These are phyloP conservation scores for Pythium rhizo-oryzae DNA, from an alignment of 352 stramenopile species.

Conservation along the genomic window DNA sequence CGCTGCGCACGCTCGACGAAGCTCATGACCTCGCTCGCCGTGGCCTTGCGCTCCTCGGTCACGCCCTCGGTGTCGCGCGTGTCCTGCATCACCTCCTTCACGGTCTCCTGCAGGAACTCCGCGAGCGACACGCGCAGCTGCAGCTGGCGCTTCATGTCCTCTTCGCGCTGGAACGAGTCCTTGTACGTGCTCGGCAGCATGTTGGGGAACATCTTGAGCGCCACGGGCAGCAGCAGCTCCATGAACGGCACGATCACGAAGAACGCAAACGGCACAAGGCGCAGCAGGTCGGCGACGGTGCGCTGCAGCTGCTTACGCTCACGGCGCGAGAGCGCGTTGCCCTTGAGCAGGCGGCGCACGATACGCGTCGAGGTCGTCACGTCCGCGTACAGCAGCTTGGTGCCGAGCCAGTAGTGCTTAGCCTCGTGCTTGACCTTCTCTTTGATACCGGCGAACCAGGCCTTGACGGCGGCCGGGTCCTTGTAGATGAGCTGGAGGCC, in stretches of 20 bases:
- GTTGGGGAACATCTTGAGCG: constrained; percentile 98
- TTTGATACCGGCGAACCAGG: constrained; percentile 69
- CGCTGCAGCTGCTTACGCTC: constrained; percentile 97
- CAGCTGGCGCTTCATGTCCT: constrained; percentile 98
- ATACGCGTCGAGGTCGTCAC: constrained; percentile 95
- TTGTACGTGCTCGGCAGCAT: constrained; percentile 99
- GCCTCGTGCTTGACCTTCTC: constrained; percentile 89
- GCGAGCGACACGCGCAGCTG: constrained; percentile 96
- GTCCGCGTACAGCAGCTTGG: constrained; percentile 96
- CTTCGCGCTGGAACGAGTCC: constrained; percentile 95
- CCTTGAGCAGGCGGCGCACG: constrained; percentile 88
- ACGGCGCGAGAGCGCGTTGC: constrained; percentile 93
- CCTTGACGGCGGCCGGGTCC: constrained; percentile 64
- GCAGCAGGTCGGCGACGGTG: constrained; percentile 96
- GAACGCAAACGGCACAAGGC: constrained; percentile 97
- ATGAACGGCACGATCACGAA: constrained; percentile 99
- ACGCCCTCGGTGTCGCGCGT: constrained; percentile 79
- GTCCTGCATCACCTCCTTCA: constrained; percentile 90
- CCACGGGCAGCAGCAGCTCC: constrained; percentile 97
- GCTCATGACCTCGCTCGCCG: constrained; percentile 80
- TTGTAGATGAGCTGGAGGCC: constrained; percentile 63
- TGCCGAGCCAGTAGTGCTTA: constrained; percentile 97
- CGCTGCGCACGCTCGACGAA: constrained; percentile 84
- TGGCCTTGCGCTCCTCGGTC: constrained; percentile 76
- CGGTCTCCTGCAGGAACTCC: constrained; percentile 97